A percentile compares a stretch with the other conserved stretches of the same genome.
Conservation (phyloP, 139 green algal species). For the Chloropicon primus region DNA sequence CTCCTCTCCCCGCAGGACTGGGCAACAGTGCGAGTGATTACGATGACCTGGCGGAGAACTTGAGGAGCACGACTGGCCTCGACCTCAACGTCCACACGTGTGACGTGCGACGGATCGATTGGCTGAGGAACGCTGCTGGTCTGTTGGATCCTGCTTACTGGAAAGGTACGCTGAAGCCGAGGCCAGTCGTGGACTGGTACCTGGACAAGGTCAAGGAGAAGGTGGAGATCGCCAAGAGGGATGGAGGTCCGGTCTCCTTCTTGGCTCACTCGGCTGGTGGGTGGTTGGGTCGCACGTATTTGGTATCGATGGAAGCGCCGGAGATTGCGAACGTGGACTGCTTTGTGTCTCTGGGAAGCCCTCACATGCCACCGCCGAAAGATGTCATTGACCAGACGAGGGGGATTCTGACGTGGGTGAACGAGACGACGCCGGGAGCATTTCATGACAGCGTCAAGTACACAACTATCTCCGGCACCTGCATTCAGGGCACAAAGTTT, state of each 20-base stretch:
- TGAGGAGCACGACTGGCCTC: constrained; percentile 8
- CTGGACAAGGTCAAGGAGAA: constrained; percentile 31
- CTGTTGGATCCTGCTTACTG: constrained; percentile 70
- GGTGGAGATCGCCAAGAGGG: constrained; percentile 4
- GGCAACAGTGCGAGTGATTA: constrained; percentile 80
- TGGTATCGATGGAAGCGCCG: not conserved
- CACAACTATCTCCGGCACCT: constrained; percentile 64
- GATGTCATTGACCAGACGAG: constrained; percentile 74
- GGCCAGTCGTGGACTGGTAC: constrained; percentile 87
- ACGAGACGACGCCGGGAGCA: constrained; percentile 27
- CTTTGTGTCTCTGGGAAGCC: constrained; percentile 68
- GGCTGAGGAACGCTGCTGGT: constrained; percentile 71
- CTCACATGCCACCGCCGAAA: constrained; percentile 25
- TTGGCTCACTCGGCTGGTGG: constrained; percentile 70
- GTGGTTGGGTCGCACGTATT: not conserved
- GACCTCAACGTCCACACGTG: constrained; percentile 32
- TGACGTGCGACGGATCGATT: constrained; percentile 52
- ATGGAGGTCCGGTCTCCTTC: constrained; percentile 50
- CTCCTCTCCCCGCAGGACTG: constrained; percentile 71
- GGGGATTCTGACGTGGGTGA: constrained; percentile 67
- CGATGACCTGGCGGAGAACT: constrained; percentile 30
- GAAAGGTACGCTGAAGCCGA: constrained; percentile 68
- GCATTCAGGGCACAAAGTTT: constrained; percentile 18
- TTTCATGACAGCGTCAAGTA: constrained; percentile 62
- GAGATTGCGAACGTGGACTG: constrained; percentile 10